Base-by-base conservation (phyloP, 2,329 filamentous ascomycete genomes). In the Spiromastix sp. region DNA sequence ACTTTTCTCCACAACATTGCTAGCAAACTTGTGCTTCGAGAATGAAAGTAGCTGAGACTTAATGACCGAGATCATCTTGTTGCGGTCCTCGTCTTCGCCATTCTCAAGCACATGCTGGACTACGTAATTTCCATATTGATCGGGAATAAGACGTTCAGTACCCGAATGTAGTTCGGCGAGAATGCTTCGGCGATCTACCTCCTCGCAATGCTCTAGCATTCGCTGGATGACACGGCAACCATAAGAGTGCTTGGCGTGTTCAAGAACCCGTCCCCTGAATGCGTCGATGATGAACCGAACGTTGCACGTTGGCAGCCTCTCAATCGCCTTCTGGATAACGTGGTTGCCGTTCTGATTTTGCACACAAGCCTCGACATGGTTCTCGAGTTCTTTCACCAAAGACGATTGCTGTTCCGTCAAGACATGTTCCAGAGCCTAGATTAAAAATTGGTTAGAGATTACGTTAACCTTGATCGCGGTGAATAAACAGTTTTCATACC, bases 61-160 rank as follows among this genome's bases (percentile, higher is more conserved):
- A 44, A 96, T 80, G 30, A 85, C 66, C 17, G 70, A 62, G 37
- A 94, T 81, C 49, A 95, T 80, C 48, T 70, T 75, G 10, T 70
- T 68, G 13, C 79, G 75, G 50, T 95, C 85, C 37, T 80, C 75
- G 3, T 73, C 68, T 34, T 78, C 71, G 16, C 87, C 87, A 43
- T 85, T 76, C 41, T 80, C 68, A 42, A 98, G 86, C 34, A 96
- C 77, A 54, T 96, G 85, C 56, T 96, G 91, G 3, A 83, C 81
- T 12, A 98, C 91, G 54, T 98, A 98, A 61, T 98, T 98, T 40
- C 91, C 91, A 52, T 82, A 98, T 45, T 87, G 80, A 51, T 96
- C 85, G 1, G 77, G 76, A 44, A 95, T 83, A 39, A 96, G 73
- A 37, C 70, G 73, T 20, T 73, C 58, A 7, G 83, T 77, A 45